phyloP scores from a whole-genome alignment of 2,329 filamentous ascomycete genomes.

The Aspergillus pseudoviridinutans region DNA sequence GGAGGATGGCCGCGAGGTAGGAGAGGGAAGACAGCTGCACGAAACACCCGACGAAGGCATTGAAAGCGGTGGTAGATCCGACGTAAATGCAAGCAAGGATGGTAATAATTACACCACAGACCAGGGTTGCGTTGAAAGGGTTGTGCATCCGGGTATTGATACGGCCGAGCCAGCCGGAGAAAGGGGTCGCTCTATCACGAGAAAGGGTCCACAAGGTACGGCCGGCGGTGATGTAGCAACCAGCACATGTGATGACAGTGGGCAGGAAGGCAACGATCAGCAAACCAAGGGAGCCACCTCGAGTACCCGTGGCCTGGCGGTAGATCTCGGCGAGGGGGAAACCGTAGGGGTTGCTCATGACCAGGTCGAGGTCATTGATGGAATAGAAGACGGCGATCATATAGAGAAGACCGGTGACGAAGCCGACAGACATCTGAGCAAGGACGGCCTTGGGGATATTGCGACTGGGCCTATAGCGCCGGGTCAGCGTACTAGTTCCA shows the following conservation, averaged over 20 bases:
- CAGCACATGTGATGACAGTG: slow-evolving; percentile 50
- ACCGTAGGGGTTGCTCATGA: slow-evolving; percentile 26
- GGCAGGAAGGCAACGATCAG: slow-evolving; percentile 56
- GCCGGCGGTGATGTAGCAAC: slow-evolving; percentile 58
- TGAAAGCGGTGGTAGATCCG: slow-evolving; percentile 53
- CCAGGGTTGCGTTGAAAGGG: slow-evolving; percentile 57
- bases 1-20: slow-evolving; percentile 51
- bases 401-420: slow-evolving; percentile 45
- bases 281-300: slow-evolving; percentile 54
- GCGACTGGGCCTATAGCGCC: slow-evolving; percentile 27
- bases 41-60: slow-evolving; percentile 56
- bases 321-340: slow-evolving; percentile 49
- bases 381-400: slow-evolving; percentile 51
- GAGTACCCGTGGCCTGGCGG: slow-evolving; percentile 45
- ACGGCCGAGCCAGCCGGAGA: slow-evolving; percentile 49
- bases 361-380: slow-evolving; percentile 37
- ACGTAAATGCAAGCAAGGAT: slow-evolving; percentile 55
- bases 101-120: slow-evolving; percentile 50
- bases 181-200: slow-evolving; percentile 59
- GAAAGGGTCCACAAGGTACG: slow-evolving; percentile 58
- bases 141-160: slow-evolving; percentile 55
- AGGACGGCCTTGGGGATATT: slow-evolving; percentile 50
- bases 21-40: slow-evolving; percentile 55
- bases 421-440: slow-evolving; percentile 48
- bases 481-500: slow-evolving; percentile 5